phyloP scores from a whole-genome alignment of 2,329 filamentous ascomycete genomes.

The Chaetomiaceae sp. region DNA sequence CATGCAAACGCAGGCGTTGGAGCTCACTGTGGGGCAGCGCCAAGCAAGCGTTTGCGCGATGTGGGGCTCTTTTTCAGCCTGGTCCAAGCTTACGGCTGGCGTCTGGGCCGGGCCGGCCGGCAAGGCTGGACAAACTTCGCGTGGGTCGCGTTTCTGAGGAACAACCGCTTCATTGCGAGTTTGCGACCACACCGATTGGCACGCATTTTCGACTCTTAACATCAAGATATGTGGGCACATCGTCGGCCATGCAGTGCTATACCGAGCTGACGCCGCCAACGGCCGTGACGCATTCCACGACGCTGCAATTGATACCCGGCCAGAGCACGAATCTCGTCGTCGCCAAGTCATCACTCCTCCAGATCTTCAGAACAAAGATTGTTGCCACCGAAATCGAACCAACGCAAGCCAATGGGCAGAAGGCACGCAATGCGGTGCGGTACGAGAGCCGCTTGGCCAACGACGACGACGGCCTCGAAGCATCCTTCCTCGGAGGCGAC shows the following conservation, averaged over 20 bases:
- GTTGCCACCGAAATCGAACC: conserved; percentile 60
- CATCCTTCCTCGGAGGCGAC: conserved; percentile 63
- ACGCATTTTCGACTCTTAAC: background rate
- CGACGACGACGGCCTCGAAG: conserved; percentile 61
- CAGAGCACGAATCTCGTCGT: conserved; percentile 81
- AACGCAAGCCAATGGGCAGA: conserved; percentile 25
- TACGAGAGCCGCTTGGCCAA: conserved; percentile 50
- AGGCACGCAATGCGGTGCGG: conserved; percentile 41
- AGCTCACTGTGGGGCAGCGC: conserved; percentile 13
- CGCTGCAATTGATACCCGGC: conserved; percentile 70
- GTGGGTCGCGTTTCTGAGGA: too few relatives aligned
- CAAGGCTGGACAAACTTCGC: background rate
- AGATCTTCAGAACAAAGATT: conserved; percentile 75
- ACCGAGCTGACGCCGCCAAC: conserved; percentile 92
- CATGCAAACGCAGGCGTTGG: too few relatives aligned
- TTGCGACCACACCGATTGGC: background rate
- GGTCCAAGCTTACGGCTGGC: too few relatives aligned
- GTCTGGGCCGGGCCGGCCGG: too few relatives aligned
- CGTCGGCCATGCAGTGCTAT: conserved; percentile 81
- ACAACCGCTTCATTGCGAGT: background rate
- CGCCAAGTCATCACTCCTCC: conserved; percentile 86
- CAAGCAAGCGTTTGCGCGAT: too few relatives aligned
- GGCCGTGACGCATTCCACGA: conserved; percentile 84
- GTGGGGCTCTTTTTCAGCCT: background rate
- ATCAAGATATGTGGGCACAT: conserved; percentile 27